Evolutionary conservation across 495 filamentous ascomycete genomes (phyloP).

Genomic region (Neurospora intermedia): DNA sequence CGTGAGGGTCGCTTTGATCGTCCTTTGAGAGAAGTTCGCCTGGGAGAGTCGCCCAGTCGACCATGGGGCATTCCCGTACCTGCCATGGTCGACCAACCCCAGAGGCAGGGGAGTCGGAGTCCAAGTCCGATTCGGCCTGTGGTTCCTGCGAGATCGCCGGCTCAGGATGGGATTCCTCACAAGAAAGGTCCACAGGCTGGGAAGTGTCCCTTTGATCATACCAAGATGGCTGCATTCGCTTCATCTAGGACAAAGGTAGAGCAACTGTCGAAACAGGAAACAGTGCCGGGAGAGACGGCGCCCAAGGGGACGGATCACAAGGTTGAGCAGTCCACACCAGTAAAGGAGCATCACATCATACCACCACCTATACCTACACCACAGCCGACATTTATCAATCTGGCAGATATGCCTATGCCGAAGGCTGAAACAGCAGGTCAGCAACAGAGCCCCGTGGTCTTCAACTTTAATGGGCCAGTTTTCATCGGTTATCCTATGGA

Average conservation of each 20-base stretch:
- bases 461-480: slow-evolving; percentile 64
- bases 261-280: slow-evolving; percentile 9
- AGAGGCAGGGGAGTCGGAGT: not conserved
- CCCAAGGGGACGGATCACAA: slow-evolving; percentile 6
- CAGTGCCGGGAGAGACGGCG: not conserved
- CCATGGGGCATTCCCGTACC: slow-evolving; percentile 87
- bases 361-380: slow-evolving; percentile 4
- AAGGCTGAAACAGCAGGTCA: slow-evolving; percentile 11
- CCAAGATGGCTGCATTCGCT: slow-evolving; percentile 19
- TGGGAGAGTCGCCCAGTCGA: slow-evolving; percentile 80
- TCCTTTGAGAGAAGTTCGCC: slow-evolving; percentile 66
- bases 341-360: slow-evolving; percentile 3
- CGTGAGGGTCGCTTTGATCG: slow-evolving; percentile 63
- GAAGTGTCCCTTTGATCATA: slow-evolving; percentile 39
- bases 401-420: slow-evolving; percentile 14
- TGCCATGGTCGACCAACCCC: slow-evolving; percentile 7
- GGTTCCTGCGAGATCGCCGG: not conserved
- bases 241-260: slow-evolving; percentile 14
- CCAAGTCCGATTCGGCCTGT: not conserved
- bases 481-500: slow-evolving; percentile 82
- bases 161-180: not conserved
- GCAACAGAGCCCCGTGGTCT: slow-evolving; percentile 51
- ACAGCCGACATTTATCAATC: slow-evolving; percentile 33
- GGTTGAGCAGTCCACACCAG: slow-evolving; percentile 12
- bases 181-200: slow-evolving; percentile 15